Percentiles rank a stretch among this genome's conserved stretches.
phyloP scores from a whole-genome alignment of 2,329 filamentous ascomycete species.

The Aspergillus ruber region DNA sequence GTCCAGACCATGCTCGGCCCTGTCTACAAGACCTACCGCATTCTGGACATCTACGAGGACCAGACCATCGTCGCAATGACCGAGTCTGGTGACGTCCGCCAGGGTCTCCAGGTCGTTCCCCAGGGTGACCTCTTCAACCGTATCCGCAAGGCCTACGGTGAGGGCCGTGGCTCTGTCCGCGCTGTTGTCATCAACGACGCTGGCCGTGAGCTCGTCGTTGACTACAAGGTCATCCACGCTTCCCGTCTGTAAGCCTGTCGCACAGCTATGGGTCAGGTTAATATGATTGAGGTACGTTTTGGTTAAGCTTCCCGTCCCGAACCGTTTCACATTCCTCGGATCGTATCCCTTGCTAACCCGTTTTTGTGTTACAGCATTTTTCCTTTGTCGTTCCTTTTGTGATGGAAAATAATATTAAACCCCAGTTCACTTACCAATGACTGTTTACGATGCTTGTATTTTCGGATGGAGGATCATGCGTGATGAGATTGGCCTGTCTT shows the following conservation, averaged over 20 bases:
- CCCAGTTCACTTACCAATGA: too few species aligned
- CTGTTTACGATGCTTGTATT: conserved; percentile 1
- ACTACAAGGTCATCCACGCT: conserved; percentile 96
- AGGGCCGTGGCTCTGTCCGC: conserved; percentile 86
- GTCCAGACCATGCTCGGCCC: conserved; percentile 99
- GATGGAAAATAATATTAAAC: too few species aligned
- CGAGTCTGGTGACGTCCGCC: conserved; percentile 98
- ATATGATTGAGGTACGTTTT: neutral
- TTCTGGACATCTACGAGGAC: conserved; percentile 90
- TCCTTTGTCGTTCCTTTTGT: too few species aligned
- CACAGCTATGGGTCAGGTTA: neutral
- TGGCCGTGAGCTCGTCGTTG: conserved; percentile 89
- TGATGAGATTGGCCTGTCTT: too few species aligned
- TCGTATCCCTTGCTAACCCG: too few species aligned
- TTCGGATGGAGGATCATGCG: conserved; percentile 2
- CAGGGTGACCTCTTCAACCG: conserved; percentile 83
- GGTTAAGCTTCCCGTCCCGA: conserved; percentile 1
- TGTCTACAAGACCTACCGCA: conserved; percentile 99
- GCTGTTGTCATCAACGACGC: conserved; percentile 93
- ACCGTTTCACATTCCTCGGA: too few species aligned
- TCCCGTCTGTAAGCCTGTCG: conserved; percentile 51
- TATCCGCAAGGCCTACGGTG: conserved; percentile 76
- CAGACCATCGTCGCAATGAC: conserved; percentile 88
- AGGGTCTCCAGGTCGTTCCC: conserved; percentile 84
- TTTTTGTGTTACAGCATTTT: too few species aligned